phyloP scores from a whole-genome alignment of 2,329 filamentous ascomycete species.

The Aspergillus candidus region DNA sequence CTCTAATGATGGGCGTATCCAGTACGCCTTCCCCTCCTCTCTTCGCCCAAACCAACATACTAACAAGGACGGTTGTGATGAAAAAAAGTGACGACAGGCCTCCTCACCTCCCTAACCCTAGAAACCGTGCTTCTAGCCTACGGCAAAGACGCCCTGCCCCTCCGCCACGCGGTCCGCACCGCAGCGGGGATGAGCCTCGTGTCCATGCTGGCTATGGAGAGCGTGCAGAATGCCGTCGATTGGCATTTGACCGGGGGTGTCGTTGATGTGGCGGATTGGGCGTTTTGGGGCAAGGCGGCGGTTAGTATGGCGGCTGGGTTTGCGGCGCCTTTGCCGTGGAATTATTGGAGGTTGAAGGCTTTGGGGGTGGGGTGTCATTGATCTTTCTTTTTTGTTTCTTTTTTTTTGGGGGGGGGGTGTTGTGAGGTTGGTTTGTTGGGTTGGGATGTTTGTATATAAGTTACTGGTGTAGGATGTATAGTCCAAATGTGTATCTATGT shows the following conservation, averaged over 20 bases:
- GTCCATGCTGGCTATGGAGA: slow-evolving; percentile 56
- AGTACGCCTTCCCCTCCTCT: slow-evolving; percentile 30
- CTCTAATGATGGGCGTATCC: slow-evolving; percentile 47
- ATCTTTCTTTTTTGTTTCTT: background rate
- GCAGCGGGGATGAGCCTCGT: slow-evolving; percentile 55
- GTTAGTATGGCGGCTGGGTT: slow-evolving; percentile 25
- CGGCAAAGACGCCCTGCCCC: slow-evolving; percentile 45
- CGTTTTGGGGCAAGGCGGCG: slow-evolving; percentile 49
- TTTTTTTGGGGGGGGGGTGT: too few relatives aligned
- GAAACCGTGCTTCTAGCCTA: slow-evolving; percentile 48
- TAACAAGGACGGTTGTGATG: background rate
- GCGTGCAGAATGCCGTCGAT: slow-evolving; percentile 51
- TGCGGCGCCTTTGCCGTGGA: slow-evolving; percentile 49
- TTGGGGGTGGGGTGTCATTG: slow-evolving; percentile 39
- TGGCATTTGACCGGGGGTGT: slow-evolving; percentile 50
- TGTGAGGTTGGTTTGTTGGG: too few relatives aligned
- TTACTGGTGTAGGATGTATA: too few relatives aligned
- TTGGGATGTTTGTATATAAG: too few relatives aligned
- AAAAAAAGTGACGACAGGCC: slow-evolving; percentile 45
- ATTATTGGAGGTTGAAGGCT: slow-evolving; percentile 45
- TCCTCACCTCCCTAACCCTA: slow-evolving; percentile 48
- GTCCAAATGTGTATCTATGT: too few relatives aligned
- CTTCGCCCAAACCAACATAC: background rate
- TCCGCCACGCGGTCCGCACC: slow-evolving; percentile 44
- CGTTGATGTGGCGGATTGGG: slow-evolving; percentile 42